phyloP scores from a whole-genome alignment of 1,284 basidiomycete genomes.

The Binderoboletus segoi region DNA sequence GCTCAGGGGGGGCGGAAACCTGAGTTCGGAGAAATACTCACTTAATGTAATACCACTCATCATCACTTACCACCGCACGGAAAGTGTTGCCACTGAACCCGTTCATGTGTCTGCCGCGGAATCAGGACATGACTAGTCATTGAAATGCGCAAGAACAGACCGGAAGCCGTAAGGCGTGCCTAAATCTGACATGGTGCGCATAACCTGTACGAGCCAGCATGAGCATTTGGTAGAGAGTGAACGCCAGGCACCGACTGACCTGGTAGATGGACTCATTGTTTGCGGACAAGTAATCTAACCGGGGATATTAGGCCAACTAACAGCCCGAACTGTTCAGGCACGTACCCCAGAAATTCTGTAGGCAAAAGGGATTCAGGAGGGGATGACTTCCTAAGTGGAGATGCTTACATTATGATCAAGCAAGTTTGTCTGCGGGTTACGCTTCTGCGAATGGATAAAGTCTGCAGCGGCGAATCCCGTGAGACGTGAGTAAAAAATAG shows the following conservation, averaged over 20 bases:
- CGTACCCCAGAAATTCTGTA: constrained; percentile 28
- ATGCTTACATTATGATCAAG: constrained; percentile 15
- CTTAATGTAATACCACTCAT: constrained; percentile 28
- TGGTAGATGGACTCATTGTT: constrained; percentile 55
- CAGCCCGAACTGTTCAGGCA: not conserved
- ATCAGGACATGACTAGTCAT: not conserved
- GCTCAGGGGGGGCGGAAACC: not conserved
- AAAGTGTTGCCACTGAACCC: constrained; percentile 26
- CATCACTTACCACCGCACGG: constrained; percentile 14
- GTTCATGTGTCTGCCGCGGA: constrained; percentile 17
- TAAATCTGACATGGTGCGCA: constrained; percentile 38
- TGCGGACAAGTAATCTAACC: constrained; percentile 47
- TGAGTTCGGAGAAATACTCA: not conserved
- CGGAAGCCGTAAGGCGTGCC: constrained; percentile 28
- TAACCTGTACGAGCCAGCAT: constrained; percentile 30
- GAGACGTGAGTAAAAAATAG: not conserved
- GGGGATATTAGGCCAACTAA: not conserved
- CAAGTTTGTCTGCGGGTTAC: constrained; percentile 40
- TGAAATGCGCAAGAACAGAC: not conserved
- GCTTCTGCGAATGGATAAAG: constrained; percentile 58
- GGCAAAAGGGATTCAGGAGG: not conserved
- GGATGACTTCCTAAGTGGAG: not conserved
- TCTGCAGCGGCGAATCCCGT: constrained; percentile 10
- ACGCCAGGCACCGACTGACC: constrained; percentile 3
- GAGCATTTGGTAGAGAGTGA: not conserved